These are phyloP conservation scores for Cutaneotrichosporon dermatis DNA, from an alignment of 1,284 basidiomycete genomes.

Conservation along the genomic window DNA sequence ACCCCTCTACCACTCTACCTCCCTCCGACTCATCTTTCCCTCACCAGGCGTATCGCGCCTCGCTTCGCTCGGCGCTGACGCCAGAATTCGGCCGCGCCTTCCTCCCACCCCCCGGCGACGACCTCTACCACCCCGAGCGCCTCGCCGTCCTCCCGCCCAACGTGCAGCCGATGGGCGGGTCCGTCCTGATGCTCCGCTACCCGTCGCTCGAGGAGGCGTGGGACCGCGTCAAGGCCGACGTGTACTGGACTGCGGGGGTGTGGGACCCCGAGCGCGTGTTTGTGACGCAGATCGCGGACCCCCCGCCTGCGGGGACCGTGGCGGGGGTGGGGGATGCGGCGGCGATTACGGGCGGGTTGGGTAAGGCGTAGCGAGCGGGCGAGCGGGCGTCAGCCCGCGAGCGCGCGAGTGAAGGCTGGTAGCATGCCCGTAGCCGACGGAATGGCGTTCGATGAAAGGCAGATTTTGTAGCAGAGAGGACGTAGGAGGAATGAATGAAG, in stretches of 20 bases:
- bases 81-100: constrained; percentile 36
- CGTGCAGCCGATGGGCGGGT: constrained; percentile 40
- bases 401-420: no score
- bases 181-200: constrained; percentile 37
- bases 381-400: no score
- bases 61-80: background rate
- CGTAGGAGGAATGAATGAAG: no score
- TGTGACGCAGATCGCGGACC: constrained; percentile 36
- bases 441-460: no score
- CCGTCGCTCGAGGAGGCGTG: constrained; percentile 32
- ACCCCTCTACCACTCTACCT: no score
- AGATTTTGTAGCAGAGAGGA: no score
- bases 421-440: no score
- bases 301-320: constrained; percentile 12
- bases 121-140: constrained; percentile 14
- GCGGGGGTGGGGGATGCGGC: constrained; percentile 2
- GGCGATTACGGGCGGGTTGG: background rate
- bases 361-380: no score
- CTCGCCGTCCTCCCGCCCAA: constrained; percentile 22
- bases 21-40: no score
- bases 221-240: constrained; percentile 38
- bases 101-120: constrained; percentile 23
- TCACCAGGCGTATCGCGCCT: no score
- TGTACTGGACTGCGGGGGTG: constrained; percentile 44
- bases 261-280: constrained; percentile 40